Base-by-base conservation (phyloP, 176 grass and related monocot genomes). In the Metroxylon sagu region DNA sequence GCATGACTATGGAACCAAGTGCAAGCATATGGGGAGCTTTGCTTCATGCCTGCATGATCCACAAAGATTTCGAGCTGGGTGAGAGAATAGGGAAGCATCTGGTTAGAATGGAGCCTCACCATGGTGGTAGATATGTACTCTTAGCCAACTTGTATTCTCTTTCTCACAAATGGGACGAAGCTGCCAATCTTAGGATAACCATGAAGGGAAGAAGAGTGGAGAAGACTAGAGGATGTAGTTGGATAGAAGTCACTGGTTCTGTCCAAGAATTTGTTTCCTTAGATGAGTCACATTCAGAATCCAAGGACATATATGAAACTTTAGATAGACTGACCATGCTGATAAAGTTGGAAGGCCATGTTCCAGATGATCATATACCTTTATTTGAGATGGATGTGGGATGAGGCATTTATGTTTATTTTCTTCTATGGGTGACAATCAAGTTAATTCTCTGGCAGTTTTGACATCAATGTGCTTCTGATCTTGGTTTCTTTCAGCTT, bases 201-300 rank as follows among this genome's bases (percentile, higher is more conserved):
- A 74, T 74, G 71, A 57, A 65, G 52, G 61, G 53, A 15, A 49
- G 53, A 16, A 50, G 52, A 19, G 52, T 74, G 52, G 59, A 56
- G 52, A 74, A 74, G 60, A 56, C 4, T 1, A 63, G 50, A 49
- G 60, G 60, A 14, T 65, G 29, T 4, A 65, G 71, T 27, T 57
- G 29, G 59, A 64, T 57, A 49, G 71, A 74, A 26, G 29, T 74
- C 3, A 19, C 49, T 50, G 61, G 71, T 17, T 4, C 29, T 16
- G 6, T 74, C 0, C 61, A 50, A 57, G 71, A 74, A 28, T 74
- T 74, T 29, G 4, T 74, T 52, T 61, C 71, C 53, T 79, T 76
- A 62, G 78, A 53, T 12, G 49, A 18, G 48, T 27, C 64, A 12
- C 64, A 66, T 53, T 50, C 50, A 29, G 49, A 66, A 30, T 27